Evolutionary conservation across 75 land plant species (phyloP).

Genomic region (Picea glauca): DNA sequence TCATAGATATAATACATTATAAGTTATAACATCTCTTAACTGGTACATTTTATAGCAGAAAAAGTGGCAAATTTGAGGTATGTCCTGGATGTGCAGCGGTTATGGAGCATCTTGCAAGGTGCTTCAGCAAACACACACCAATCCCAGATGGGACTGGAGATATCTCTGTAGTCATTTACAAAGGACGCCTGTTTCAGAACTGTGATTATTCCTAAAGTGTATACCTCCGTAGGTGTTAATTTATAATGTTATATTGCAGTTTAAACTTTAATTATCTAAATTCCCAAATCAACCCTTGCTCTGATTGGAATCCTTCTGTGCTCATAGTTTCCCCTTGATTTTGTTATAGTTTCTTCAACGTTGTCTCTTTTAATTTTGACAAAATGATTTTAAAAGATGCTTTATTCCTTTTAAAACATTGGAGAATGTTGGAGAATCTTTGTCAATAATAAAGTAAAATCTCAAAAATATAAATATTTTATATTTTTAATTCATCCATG

Average conservation of each 20-base stretch:
- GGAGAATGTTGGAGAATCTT: not conserved
- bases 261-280: not conserved
- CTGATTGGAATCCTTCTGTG: not conserved
- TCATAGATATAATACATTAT: constrained; percentile 2
- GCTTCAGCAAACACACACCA: not conserved
- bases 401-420: not conserved
- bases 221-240: not conserved
- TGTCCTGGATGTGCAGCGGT: not conserved
- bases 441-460: not conserved
- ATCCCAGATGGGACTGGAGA: no score
- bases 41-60: constrained; percentile 1
- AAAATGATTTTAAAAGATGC: not conserved
- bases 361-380: constrained; percentile 2
- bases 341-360: not conserved
- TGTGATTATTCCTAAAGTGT: not conserved
- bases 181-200: not conserved
- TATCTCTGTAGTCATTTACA: not conserved
- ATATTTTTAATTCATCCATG: not conserved
- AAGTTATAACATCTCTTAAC: no score
- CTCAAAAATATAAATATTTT: no score
- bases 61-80: not conserved
- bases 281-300: not conserved
- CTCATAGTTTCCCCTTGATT: not conserved
- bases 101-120: not conserved
- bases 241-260: not conserved